These are phyloP conservation scores for Phytophthora pistaciae DNA, from an alignment of 352 stramenopile genomes.

Conservation along the genomic window DNA sequence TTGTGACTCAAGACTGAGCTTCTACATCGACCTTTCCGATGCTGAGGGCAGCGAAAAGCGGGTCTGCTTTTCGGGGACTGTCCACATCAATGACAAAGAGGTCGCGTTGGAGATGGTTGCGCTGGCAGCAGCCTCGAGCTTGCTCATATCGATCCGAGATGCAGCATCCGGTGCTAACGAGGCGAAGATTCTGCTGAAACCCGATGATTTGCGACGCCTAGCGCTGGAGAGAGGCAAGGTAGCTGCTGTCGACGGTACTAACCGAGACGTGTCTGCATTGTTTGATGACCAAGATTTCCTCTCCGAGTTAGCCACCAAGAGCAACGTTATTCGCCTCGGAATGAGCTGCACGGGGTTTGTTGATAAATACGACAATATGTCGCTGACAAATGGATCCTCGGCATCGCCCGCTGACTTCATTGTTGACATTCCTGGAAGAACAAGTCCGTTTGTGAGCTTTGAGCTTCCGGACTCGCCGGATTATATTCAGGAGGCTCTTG, in stretches of 20 bases:
- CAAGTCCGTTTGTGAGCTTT: constrained; percentile 5
- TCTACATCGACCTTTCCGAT: constrained; percentile 43
- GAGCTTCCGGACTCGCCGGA: constrained; percentile 19
- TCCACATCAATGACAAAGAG: constrained; percentile 19
- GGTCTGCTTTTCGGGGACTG: constrained; percentile 28
- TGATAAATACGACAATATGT: constrained; percentile 1
- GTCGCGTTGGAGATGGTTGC: constrained; percentile 34
- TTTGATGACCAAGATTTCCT: constrained; percentile 51
- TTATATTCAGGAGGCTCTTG: constrained; percentile 30
- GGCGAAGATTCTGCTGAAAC: constrained; percentile 27
- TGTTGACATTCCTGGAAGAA: constrained; percentile 4
- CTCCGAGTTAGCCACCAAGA: constrained; percentile 33
- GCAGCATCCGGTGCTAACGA: not conserved
- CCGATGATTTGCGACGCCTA: constrained; percentile 29
- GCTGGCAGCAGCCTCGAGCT: constrained; percentile 18
- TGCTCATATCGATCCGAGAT: constrained; percentile 33
- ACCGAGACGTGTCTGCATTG: constrained; percentile 24
- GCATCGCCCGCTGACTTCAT: constrained; percentile 1
- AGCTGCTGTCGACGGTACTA: not conserved
- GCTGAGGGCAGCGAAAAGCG: constrained; percentile 9
- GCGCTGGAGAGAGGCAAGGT: constrained; percentile 20
- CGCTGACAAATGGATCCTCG: not conserved
- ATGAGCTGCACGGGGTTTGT: constrained; percentile 20
- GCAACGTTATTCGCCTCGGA: constrained; percentile 41
- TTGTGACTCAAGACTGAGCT: constrained; percentile 23